Evolutionary conservation across 2,329 filamentous ascomycete species (phyloP).

Genomic region (Penicillium expansum): DNA sequence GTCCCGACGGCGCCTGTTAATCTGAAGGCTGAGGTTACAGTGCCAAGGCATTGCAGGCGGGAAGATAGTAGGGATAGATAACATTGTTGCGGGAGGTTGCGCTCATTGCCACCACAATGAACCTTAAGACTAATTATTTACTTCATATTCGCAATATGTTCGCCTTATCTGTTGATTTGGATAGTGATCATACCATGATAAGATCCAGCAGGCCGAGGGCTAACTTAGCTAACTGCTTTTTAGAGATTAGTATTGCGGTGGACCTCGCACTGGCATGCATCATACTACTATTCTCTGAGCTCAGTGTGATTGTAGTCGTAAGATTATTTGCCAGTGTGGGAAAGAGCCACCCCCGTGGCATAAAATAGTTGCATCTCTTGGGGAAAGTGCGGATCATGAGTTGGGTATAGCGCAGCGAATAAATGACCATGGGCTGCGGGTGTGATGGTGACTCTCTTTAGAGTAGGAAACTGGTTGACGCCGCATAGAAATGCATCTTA

Average conservation of each 20-base stretch:
- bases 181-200: neutral
- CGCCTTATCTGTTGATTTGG: neutral
- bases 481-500: constrained; percentile 32
- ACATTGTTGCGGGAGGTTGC: neutral
- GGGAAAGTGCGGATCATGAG: constrained; percentile 43
- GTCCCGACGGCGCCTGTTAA: constrained; percentile 16
- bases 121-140: neutral
- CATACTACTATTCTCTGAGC: too few species aligned
- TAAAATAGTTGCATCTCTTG: constrained; percentile 41
- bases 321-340: too few species aligned
- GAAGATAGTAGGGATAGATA: neutral
- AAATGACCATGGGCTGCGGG: constrained; percentile 39
- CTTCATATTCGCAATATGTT: neutral
- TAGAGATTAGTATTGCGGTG: neutral
- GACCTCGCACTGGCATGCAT: too few species aligned
- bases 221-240: neutral
- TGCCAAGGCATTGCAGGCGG: constrained; percentile 6
- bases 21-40: constrained; percentile 16
- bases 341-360: too few species aligned
- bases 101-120: neutral
- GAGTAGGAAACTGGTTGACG: constrained; percentile 34
- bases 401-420: constrained; percentile 39
- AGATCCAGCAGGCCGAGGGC: neutral
- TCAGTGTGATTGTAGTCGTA: too few species aligned
- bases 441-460: constrained; percentile 42